phyloP scores from a whole-genome alignment of 805 yeast species.

The Gaillardinia entomophila region DNA sequence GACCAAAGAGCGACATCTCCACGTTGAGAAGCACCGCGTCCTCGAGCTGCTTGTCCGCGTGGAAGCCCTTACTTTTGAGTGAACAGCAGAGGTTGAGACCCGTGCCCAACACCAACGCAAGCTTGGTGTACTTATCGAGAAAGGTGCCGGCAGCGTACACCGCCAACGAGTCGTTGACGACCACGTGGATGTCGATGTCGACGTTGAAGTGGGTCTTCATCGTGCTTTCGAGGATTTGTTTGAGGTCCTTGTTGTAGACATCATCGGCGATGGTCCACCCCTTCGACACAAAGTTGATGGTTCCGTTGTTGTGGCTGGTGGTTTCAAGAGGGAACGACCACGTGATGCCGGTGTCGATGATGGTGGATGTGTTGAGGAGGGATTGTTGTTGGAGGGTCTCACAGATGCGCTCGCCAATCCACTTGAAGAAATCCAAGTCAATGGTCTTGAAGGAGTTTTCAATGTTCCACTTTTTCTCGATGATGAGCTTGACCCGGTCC shows the following conservation, averaged over 20 bases:
- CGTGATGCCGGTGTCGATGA: slow-evolving; percentile 41
- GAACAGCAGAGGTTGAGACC: slow-evolving; percentile 56
- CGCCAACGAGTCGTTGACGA: slow-evolving; percentile 64
- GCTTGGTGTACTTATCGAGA: slow-evolving; percentile 24
- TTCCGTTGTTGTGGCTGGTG: slow-evolving; percentile 36
- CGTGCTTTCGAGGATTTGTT: slow-evolving; percentile 31
- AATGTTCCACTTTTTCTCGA: slow-evolving; percentile 34
- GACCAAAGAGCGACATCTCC: slow-evolving; percentile 55
- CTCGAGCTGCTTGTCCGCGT: slow-evolving; percentile 7
- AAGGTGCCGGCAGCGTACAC: slow-evolving; percentile 52
- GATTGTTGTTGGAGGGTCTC: slow-evolving; percentile 20
- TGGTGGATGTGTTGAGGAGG: slow-evolving; percentile 4
- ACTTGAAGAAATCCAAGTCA: slow-evolving; percentile 36
- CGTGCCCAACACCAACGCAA: slow-evolving; percentile 65
- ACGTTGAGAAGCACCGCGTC: slow-evolving; percentile 35
- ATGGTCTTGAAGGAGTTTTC: slow-evolving; percentile 34
- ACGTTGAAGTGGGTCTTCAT: slow-evolving; percentile 17
- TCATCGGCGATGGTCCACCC: slow-evolving; percentile 48
- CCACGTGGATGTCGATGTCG: slow-evolving; percentile 33
- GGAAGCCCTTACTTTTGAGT: slow-evolving; percentile 13
- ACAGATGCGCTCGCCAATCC: slow-evolving; percentile 30
- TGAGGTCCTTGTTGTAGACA: slow-evolving; percentile 35
- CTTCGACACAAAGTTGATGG: slow-evolving; percentile 52
- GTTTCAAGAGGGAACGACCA: slow-evolving; percentile 54
- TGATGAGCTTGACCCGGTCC: slow-evolving; percentile 19